A percentile compares a stretch with the other conserved stretches of the same genome.
phyloP scores from a whole-genome alignment of 441 rosid genomes.

The Pelargonium fulgidum region DNA sequence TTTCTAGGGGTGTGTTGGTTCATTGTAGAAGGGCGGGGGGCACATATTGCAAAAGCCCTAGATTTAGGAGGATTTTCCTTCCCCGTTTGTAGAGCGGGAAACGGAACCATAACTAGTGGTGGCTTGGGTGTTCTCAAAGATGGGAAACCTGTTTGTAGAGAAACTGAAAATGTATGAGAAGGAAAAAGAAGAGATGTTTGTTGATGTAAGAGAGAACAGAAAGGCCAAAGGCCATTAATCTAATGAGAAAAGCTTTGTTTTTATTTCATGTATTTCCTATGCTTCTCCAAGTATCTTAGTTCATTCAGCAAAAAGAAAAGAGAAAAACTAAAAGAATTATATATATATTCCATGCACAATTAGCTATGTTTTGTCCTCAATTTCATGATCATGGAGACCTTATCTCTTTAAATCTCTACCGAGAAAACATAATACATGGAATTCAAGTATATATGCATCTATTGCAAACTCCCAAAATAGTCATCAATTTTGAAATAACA shows the following conservation, averaged over 20 bases:
- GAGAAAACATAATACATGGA: too few relatives aligned
- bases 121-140: constrained; percentile 1
- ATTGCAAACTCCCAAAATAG: too few relatives aligned
- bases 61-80: constrained; percentile 27
- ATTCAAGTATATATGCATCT: too few relatives aligned
- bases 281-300: not conserved
- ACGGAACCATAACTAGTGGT: not conserved
- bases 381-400: too few relatives aligned
- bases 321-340: too few relatives aligned
- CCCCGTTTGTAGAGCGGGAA: constrained; percentile 7
- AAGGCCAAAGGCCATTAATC: constrained; percentile 1
- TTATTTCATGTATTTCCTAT: not conserved
- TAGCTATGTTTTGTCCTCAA: too few relatives aligned
- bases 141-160: constrained; percentile 5
- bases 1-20: constrained; percentile 28
- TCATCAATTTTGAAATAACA: too few relatives aligned
- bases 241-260: not conserved
- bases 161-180: constrained; percentile 2
- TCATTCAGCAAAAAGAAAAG: too few relatives aligned
- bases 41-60: constrained; percentile 21
- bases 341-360: too few relatives aligned
- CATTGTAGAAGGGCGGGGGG: constrained; percentile 27
- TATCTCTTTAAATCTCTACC: too few relatives aligned
- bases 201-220: not conserved
- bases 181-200: not conserved